Evolutionary conservation across 495 filamentous ascomycete genomes (phyloP).

Genomic region (Talaromyces thailandensis): DNA sequence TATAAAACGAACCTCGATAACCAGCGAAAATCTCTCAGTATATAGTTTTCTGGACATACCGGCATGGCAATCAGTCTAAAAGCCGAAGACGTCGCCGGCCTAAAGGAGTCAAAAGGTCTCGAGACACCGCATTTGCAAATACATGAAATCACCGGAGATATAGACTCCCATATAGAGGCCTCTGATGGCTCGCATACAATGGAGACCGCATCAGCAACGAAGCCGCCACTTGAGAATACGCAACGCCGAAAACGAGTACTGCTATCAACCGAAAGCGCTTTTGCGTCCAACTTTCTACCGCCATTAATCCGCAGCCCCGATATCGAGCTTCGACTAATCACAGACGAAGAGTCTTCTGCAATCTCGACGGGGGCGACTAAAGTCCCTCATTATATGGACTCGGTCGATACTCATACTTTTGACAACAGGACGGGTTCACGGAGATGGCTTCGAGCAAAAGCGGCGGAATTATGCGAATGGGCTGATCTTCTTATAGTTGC

Average conservation of each 20-base stretch:
- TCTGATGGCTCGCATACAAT: neutral
- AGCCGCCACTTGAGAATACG: neutral
- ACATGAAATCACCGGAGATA: neutral
- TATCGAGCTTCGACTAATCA: conserved; percentile 37
- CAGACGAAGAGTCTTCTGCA: conserved; percentile 38
- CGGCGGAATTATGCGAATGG: conserved; percentile 71
- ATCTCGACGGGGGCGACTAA: conserved; percentile 34
- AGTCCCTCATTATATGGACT: conserved; percentile 39
- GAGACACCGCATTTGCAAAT: neutral
- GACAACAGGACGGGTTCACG: conserved; percentile 37
- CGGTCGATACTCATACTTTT: conserved; percentile 36
- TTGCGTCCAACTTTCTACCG: conserved; percentile 32
- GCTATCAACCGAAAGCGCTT: conserved; percentile 35
- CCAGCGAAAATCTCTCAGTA: neutral
- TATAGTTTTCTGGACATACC: neutral
- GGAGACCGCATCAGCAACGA: neutral
- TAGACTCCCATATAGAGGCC: neutral
- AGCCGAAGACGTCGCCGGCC: neutral
- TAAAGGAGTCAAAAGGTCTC: neutral
- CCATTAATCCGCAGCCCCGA: conserved; percentile 29
- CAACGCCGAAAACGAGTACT: conserved; percentile 31
- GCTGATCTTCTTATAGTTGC: conserved; percentile 77
- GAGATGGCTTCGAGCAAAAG: conserved; percentile 44
- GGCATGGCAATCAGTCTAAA: conserved; percentile 6
- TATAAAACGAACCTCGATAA: neutral